Conservation (phyloP, 169 alveolate genomes). For the Plasmodium sp. region DNA sequence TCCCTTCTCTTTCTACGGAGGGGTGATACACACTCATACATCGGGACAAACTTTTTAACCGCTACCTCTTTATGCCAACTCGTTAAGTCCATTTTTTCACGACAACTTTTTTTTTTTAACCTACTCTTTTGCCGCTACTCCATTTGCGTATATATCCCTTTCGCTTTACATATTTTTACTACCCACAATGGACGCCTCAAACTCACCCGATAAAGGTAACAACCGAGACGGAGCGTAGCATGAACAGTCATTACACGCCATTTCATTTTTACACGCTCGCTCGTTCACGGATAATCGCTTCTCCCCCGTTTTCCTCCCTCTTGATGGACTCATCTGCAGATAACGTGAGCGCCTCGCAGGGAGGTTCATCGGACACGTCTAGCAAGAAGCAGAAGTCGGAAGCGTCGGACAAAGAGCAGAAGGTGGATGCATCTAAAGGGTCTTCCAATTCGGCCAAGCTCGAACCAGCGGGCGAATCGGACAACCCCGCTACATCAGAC, state of each 20-base stretch:
- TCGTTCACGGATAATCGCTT: neutral
- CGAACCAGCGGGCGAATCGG: neutral
- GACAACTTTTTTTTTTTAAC: neutral
- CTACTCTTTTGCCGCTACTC: neutral
- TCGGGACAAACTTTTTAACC: neutral
- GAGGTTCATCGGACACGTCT: constrained; percentile 6
- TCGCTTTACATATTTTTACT: neutral
- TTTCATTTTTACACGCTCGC: neutral
- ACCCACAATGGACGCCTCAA: neutral
- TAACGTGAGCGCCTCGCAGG: neutral
- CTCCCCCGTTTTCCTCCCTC: neutral
- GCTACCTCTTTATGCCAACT: neutral
- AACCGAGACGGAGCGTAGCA: neutral
- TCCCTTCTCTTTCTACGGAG: neutral
- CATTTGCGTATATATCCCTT: neutral
- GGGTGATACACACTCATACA: neutral
- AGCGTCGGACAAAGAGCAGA: neutral
- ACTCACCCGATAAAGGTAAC: constrained; percentile 3
- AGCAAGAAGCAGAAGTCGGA: neutral
- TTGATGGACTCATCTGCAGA: neutral
- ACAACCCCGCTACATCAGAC: neutral
- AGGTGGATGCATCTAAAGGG: neutral
- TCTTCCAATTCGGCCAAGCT: neutral
- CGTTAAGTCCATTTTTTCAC: neutral
- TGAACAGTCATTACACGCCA: neutral